Evolutionary conservation across 768 basidiomycete species (phyloP).

Genomic region (Boletus rufocinnamomeus): DNA sequence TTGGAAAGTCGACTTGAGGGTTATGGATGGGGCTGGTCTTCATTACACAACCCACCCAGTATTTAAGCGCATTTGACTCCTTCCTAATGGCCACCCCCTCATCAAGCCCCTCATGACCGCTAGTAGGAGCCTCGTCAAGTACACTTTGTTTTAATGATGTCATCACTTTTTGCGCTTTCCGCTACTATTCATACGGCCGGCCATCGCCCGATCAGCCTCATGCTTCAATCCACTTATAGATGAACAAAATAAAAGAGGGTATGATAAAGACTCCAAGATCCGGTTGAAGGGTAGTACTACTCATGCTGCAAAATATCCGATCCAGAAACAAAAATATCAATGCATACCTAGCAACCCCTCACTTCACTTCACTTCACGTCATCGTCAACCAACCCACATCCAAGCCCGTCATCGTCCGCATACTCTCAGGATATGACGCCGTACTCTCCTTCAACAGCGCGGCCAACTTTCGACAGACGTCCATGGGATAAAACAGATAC

Average conservation of each 20-base stretch:
- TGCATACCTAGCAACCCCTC: not conserved
- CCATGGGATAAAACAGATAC: conserved; percentile 78
- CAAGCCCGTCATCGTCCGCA: conserved; percentile 79
- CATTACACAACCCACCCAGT: no score
- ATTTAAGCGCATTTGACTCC: no score
- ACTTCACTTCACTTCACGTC: conserved; percentile 17
- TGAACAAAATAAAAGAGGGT: not conserved
- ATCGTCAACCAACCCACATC: conserved; percentile 75
- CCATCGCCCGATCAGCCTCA: no score
- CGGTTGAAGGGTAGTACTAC: not conserved
- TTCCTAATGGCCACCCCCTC: no score
- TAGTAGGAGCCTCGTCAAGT: no score
- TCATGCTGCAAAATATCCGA: not conserved
- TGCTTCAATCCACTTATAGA: no score
- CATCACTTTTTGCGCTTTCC: no score
- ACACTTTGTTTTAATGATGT: no score
- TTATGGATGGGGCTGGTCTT: no score
- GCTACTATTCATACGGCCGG: no score
- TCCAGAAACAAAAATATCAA: not conserved
- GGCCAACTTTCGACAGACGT: conserved; percentile 72
- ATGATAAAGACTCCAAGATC: not conserved
- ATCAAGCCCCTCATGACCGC: no score
- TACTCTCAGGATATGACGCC: conserved; percentile 66
- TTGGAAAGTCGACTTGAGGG: no score
- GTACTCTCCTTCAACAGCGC: conserved; percentile 77